phyloP scores from a whole-genome alignment of 2,329 filamentous ascomycete species.

The Arthrocladium fulminans region DNA sequence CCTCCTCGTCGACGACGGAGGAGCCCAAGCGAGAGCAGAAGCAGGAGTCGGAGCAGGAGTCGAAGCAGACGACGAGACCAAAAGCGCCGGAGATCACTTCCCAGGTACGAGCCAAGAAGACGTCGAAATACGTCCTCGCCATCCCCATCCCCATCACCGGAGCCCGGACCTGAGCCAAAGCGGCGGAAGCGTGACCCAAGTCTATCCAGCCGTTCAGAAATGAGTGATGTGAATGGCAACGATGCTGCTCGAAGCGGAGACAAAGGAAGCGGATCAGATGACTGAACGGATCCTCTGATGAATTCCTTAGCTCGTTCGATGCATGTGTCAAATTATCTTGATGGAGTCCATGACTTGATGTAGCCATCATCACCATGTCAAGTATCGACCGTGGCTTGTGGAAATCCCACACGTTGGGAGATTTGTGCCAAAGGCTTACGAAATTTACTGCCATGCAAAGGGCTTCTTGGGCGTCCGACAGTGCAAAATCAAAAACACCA shows the following conservation, averaged over 20 bases:
- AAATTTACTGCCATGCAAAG: no score
- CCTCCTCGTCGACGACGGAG: slow-evolving; percentile 27
- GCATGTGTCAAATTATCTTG: no score
- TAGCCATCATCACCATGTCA: no score
- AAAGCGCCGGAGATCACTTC: slow-evolving; percentile 37
- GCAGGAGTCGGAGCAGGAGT: slow-evolving; percentile 23
- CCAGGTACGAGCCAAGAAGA: slow-evolving; percentile 38
- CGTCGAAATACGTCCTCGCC: slow-evolving; percentile 36
- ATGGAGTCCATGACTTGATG: no score
- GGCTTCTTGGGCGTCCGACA: no score
- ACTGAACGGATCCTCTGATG: neutral
- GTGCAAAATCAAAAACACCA: no score
- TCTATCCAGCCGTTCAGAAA: slow-evolving; percentile 10
- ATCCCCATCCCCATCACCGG: slow-evolving; percentile 23
- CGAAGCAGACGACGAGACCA: slow-evolving; percentile 26
- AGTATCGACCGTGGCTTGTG: no score
- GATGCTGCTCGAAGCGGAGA: neutral
- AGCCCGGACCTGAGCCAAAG: slow-evolving; percentile 30
- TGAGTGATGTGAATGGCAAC: slow-evolving; percentile 1
- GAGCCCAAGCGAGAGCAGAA: slow-evolving; percentile 24
- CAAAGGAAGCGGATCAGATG: neutral
- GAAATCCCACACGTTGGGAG: no score
- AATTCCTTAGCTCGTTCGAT: no score
- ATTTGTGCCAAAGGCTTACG: no score
- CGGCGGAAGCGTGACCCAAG: slow-evolving; percentile 31